These are phyloP conservation scores for Dryas drummondii DNA, from an alignment of 306 rosid genomes.

Conservation along the genomic window DNA sequence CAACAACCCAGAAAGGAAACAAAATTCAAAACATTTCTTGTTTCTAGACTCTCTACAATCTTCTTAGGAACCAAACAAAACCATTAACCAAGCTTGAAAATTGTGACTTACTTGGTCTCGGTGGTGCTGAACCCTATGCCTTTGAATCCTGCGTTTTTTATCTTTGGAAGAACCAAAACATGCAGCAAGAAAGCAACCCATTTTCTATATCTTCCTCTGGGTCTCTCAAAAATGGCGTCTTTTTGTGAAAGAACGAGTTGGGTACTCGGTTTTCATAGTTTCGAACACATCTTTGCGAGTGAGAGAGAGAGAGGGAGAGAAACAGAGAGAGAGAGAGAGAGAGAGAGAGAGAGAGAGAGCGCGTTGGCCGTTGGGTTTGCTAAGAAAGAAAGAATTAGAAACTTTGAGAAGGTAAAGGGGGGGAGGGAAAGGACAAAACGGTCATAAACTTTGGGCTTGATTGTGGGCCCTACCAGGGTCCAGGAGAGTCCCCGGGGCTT, in stretches of 20 bases:
- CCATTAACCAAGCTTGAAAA: background rate
- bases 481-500: background rate
- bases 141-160: slow-evolving; percentile 40
- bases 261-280: slow-evolving; percentile 32
- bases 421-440: slow-evolving; percentile 50
- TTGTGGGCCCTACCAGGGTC: slow-evolving; percentile 4
- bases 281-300: slow-evolving; percentile 5
- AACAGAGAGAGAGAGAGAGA: slow-evolving; percentile 6
- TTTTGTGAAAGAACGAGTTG: background rate
- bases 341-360: background rate
- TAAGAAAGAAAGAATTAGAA: slow-evolving; percentile 1
- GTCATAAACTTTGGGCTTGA: slow-evolving; percentile 29
- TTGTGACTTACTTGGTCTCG: slow-evolving; percentile 33
- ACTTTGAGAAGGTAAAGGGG: slow-evolving; percentile 1
- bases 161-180: slow-evolving; percentile 80
- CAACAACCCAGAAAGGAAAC: background rate
- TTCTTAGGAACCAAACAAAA: slow-evolving; percentile 12
- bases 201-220: slow-evolving; percentile 29
- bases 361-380: slow-evolving; percentile 22
- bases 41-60: background rate
- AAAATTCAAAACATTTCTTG: background rate
- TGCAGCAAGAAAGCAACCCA: slow-evolving; percentile 77
- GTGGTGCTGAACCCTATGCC: slow-evolving; percentile 46
- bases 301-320: background rate
- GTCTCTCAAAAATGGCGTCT: slow-evolving; percentile 25